Percentiles rank a stretch among this genome's conserved stretches.
These are phyloP conservation scores for Lasiodiplodia theobromae DNA, from an alignment of 2,329 filamentous ascomycete genomes.

Conservation along the genomic window DNA sequence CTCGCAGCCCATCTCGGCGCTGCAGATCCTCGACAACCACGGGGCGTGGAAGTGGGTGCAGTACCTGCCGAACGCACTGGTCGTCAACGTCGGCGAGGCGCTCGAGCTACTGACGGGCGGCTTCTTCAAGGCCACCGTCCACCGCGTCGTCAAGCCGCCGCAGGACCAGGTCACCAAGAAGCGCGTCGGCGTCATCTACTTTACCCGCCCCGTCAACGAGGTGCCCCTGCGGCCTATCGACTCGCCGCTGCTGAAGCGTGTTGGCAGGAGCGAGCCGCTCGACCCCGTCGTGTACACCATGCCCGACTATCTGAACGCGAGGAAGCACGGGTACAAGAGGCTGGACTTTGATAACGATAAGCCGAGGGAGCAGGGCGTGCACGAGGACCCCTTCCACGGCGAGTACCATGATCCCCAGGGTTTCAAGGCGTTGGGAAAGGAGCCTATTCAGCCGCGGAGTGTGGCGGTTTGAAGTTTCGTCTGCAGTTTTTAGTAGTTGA, in stretches of 20 bases:
- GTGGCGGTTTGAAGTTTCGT: neutral
- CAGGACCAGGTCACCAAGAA: conserved; percentile 48
- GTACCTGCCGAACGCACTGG: conserved; percentile 38
- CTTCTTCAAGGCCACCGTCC: conserved; percentile 56
- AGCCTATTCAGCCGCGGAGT: neutral
- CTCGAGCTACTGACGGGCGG: conserved; percentile 56
- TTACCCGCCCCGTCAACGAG: conserved; percentile 38
- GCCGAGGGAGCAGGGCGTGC: conserved; percentile 10
- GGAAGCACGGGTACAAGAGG: conserved; percentile 18
- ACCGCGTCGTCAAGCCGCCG: conserved; percentile 54
- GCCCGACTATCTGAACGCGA: neutral
- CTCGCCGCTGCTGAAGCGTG: neutral
- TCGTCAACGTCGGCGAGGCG: conserved; percentile 40
- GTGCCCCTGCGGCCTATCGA: neutral
- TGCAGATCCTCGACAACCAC: conserved; percentile 38
- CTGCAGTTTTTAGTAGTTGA: neutral
- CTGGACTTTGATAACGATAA: conserved; percentile 15
- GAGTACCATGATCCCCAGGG: conserved; percentile 7
- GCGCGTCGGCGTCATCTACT: conserved; percentile 37
- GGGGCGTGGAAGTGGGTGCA: conserved; percentile 38
- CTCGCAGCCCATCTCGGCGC: conserved; percentile 37
- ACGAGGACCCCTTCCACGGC: conserved; percentile 15
- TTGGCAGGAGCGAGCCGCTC: neutral
- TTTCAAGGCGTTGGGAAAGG: neutral
- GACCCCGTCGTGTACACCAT: conserved; percentile 4